A percentile compares a stretch with the other conserved stretches of the same genome.
phyloP scores from a whole-genome alignment of 2,329 filamentous ascomycete genomes.

The Alternaria arbusti region DNA sequence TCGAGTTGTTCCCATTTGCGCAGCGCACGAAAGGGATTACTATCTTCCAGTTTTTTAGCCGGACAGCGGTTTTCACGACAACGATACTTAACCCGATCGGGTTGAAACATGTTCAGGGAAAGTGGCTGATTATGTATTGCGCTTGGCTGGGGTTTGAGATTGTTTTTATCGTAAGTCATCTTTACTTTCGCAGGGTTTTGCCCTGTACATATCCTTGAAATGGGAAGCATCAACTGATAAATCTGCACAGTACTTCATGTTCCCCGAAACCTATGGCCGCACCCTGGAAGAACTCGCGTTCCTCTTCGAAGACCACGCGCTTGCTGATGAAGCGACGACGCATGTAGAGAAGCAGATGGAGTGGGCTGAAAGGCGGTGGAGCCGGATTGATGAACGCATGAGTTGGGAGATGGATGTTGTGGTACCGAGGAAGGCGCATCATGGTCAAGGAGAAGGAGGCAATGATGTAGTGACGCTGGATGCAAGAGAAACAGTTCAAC shows the following conservation, averaged over 20 bases:
- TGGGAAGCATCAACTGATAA: background rate
- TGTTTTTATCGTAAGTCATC: constrained; percentile 56
- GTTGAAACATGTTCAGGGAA: constrained; percentile 66
- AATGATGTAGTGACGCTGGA: background rate
- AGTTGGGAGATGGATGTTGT: constrained; percentile 23
- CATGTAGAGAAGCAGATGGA: constrained; percentile 43
- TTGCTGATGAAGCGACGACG: constrained; percentile 36
- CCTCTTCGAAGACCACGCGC: constrained; percentile 39
- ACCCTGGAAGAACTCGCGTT: constrained; percentile 71
- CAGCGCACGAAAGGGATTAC: constrained; percentile 57
- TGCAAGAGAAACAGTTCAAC: background rate
- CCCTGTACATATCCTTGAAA: too few species aligned
- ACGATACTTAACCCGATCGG: constrained; percentile 68
- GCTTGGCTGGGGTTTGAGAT: constrained; percentile 66
- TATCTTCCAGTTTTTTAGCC: constrained; percentile 67
- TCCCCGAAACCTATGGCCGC: constrained; percentile 72
- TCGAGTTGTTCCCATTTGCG: constrained; percentile 57
- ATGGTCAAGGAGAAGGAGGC: background rate
- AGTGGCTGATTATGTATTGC: constrained; percentile 68
- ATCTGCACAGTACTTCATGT: constrained; percentile 62
- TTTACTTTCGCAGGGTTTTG: too few species aligned
- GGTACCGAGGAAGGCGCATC: background rate
- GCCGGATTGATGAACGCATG: constrained; percentile 10
- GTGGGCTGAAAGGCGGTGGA: constrained; percentile 12
- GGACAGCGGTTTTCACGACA: constrained; percentile 66